These are phyloP conservation scores for Abrus precatorius DNA, from an alignment of 306 rosid species.

Conservation along the genomic window DNA sequence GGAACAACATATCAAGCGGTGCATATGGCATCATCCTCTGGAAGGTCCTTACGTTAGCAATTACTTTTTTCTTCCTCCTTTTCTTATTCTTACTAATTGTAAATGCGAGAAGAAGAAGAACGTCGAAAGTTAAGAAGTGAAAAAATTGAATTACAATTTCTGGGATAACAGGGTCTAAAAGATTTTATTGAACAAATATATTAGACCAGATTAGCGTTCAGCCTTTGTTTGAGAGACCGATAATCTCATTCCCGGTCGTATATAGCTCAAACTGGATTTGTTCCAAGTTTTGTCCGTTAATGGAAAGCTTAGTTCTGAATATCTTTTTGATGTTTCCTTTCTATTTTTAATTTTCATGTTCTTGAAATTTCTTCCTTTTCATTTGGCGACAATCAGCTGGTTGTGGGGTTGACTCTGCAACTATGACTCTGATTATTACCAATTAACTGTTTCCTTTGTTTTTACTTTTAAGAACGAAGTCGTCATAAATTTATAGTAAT, in stretches of 20 bases:
- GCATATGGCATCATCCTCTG: conserved; percentile 48
- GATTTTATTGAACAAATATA: conserved; percentile 27
- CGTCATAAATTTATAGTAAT: too few relatives aligned
- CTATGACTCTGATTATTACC: neutral
- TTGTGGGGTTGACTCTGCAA: neutral
- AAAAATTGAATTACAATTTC: conserved; percentile 22
- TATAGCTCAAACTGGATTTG: conserved; percentile 21
- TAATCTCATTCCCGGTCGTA: neutral
- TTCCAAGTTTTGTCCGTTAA: conserved; percentile 17
- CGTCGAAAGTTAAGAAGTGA: conserved; percentile 73
- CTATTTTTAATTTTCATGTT: neutral
- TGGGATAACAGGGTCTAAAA: conserved; percentile 32
- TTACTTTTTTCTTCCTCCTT: conserved; percentile 54
- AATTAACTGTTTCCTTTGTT: neutral
- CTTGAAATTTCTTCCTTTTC: conserved; percentile 1
- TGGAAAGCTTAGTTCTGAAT: conserved; percentile 19
- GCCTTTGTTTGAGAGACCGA: conserved; percentile 27
- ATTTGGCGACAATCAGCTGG: neutral
- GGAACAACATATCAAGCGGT: conserved; percentile 55
- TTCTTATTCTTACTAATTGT: conserved; percentile 58
- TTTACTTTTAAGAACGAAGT: too few relatives aligned
- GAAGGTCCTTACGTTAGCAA: conserved; percentile 58
- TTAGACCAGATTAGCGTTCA: neutral
- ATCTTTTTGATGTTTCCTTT: neutral
- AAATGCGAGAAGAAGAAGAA: conserved; percentile 80